phyloP scores from a whole-genome alignment of 805 yeast genomes.

The Candida boidinii region DNA sequence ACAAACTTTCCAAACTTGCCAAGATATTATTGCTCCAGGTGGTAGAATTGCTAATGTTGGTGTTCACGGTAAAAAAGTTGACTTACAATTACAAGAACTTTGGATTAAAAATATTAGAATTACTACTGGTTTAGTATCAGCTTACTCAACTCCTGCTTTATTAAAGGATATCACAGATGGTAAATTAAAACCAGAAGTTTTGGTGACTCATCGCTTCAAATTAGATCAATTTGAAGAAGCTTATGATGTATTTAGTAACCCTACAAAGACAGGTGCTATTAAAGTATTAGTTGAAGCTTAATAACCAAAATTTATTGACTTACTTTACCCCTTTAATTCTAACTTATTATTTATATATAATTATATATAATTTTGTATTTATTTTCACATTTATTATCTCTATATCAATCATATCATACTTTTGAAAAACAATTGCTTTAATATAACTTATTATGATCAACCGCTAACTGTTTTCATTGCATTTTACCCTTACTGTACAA shows the following conservation, averaged over 20 bases:
- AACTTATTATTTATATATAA: too few species aligned
- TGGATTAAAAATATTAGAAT: constrained; percentile 37
- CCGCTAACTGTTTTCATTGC: too few species aligned
- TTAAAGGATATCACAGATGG: constrained; percentile 25
- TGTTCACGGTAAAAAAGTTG: constrained; percentile 36
- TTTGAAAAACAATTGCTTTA: too few species aligned
- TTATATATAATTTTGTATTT: too few species aligned
- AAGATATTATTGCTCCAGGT: constrained; percentile 45
- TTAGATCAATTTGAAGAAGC: constrained; percentile 50
- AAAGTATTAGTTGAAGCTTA: constrained; percentile 19
- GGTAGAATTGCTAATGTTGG: constrained; percentile 64
- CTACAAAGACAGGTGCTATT: constrained; percentile 48
- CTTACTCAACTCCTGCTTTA: constrained; percentile 32
- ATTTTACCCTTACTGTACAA: too few species aligned
- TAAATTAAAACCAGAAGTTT: constrained; percentile 38
- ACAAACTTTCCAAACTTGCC: constrained; percentile 50
- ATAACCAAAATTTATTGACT: too few species aligned
- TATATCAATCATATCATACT: too few species aligned
- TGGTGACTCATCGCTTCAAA: constrained; percentile 53
- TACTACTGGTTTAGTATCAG: constrained; percentile 42
- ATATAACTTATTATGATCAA: too few species aligned
- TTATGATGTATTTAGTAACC: constrained; percentile 47
- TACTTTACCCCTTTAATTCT: too few species aligned
- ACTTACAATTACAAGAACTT: constrained; percentile 32
- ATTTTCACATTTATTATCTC: too few species aligned